Conservation (phyloP, 495 filamentous ascomycete species). For the Achaetomiella virescens region DNA sequence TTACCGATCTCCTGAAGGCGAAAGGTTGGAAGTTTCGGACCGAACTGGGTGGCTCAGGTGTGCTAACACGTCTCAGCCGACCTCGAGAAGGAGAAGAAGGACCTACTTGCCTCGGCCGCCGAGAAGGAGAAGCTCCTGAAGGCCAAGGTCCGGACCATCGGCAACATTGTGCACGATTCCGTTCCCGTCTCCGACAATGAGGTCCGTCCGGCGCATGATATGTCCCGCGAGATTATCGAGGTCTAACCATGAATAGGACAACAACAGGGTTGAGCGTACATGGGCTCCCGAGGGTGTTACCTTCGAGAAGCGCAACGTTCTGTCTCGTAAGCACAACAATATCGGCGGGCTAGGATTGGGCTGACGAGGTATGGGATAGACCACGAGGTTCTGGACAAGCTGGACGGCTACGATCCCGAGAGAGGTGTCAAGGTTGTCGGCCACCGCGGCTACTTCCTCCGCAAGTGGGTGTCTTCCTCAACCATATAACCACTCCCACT, state of each 20-base stretch:
- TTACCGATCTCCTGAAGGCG: constrained; percentile 68
- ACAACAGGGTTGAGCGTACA: constrained; percentile 67
- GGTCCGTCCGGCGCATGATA: constrained; percentile 32
- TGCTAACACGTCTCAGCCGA: constrained; percentile 32
- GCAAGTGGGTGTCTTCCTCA: constrained; percentile 83
- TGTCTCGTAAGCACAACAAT: constrained; percentile 23
- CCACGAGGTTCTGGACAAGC: constrained; percentile 81
- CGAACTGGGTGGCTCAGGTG: neutral
- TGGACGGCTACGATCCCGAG: constrained; percentile 92
- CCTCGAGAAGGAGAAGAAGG: constrained; percentile 74
- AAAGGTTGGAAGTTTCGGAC: constrained; percentile 41
- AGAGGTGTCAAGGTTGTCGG: constrained; percentile 92
- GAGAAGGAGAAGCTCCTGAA: constrained; percentile 65
- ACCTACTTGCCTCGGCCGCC: constrained; percentile 61
- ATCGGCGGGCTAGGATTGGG: neutral
- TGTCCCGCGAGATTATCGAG: neutral
- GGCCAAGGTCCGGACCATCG: constrained; percentile 74
- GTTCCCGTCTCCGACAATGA: constrained; percentile 91
- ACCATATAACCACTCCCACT: constrained; percentile 22
- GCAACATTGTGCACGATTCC: constrained; percentile 88
- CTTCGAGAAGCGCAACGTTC: constrained; percentile 52
- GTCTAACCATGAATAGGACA: constrained; percentile 45
- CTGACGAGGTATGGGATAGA: constrained; percentile 39
- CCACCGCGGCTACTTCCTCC: constrained; percentile 90
- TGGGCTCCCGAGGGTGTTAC: constrained; percentile 72